A percentile compares a stretch with the other conserved stretches of the same genome.
phyloP scores from a whole-genome alignment of 2,329 filamentous ascomycete genomes.

The Colletotrichum orbiculare region DNA sequence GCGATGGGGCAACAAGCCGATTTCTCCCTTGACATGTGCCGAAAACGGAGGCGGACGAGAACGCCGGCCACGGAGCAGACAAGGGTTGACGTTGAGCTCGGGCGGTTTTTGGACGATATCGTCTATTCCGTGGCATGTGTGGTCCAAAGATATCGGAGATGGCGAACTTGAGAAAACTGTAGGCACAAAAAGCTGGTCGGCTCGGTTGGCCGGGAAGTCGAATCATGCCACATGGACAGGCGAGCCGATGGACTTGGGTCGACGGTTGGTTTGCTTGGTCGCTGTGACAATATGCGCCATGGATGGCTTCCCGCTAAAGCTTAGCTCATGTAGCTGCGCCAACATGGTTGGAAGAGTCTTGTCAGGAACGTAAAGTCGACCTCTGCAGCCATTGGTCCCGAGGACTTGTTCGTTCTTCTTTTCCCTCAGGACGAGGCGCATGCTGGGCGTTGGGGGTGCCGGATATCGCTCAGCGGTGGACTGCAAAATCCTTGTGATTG shows the following conservation, averaged over 20 bases:
- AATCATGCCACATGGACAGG: conserved; percentile 2
- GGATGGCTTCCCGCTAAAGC: conserved; percentile 7
- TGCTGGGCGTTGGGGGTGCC: conserved; percentile 14
- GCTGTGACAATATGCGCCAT: conserved; percentile 13
- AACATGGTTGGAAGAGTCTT: conserved; percentile 13
- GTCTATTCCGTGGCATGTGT: no score
- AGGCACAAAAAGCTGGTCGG: not conserved
- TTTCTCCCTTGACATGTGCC: conserved; percentile 30
- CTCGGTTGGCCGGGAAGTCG: not conserved
- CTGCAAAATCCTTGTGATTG: not conserved
- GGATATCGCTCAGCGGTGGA: not conserved
- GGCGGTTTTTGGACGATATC: no score
- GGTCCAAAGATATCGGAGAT: no score
- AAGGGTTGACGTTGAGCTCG: not conserved
- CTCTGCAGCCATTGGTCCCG: conserved; percentile 11
- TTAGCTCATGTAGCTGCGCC: conserved; percentile 4
- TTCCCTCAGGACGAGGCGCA: conserved; percentile 12
- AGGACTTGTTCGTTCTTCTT: not conserved
- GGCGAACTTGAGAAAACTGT: no score
- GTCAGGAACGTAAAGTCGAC: conserved; percentile 29
- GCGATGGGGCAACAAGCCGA: conserved; percentile 25
- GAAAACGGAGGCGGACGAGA: conserved; percentile 31
- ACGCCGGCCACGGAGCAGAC: conserved; percentile 10
- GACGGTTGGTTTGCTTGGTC: not conserved
- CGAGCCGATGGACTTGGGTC: not conserved